These are phyloP conservation scores for Moricandia arvensis DNA, from an alignment of 345 rosid species.

Conservation along the genomic window DNA sequence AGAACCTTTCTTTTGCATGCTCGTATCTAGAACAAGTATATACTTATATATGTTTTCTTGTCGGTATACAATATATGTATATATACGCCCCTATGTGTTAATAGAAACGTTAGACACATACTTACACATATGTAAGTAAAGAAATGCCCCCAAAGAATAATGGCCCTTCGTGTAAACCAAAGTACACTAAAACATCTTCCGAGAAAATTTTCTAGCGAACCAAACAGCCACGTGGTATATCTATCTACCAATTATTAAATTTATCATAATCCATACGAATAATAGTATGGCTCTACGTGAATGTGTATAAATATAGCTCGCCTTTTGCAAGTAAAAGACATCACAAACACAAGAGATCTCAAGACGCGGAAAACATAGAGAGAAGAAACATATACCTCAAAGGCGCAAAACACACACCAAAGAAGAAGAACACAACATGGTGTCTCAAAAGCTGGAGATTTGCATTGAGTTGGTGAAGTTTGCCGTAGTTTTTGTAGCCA, in stretches of 20 bases:
- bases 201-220: neutral
- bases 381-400: constrained; percentile 11
- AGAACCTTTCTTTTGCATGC: constrained; percentile 22
- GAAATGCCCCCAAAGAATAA: constrained; percentile 16
- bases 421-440: constrained; percentile 31
- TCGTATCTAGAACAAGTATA: neutral
- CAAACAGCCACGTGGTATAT: constrained; percentile 23
- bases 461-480: constrained; percentile 46
- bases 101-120: neutral
- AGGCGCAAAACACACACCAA: constrained; percentile 20
- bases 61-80: neutral
- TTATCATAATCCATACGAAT: constrained; percentile 22
- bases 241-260: constrained; percentile 18
- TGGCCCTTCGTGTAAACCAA: constrained; percentile 27
- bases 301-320: constrained; percentile 21
- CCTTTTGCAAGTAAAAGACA: constrained; percentile 19
- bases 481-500: constrained; percentile 44
- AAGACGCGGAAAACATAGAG: constrained; percentile 23
- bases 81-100: neutral
- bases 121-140: constrained; percentile 4
- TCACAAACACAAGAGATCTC: constrained; percentile 28
- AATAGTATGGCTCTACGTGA: constrained; percentile 3
- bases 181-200: constrained; percentile 27
- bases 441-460: constrained; percentile 49
- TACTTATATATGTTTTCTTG: neutral